Evolutionary conservation across 202 grass and related monocot genomes (phyloP).

Genomic region (Setaria italica): DNA sequence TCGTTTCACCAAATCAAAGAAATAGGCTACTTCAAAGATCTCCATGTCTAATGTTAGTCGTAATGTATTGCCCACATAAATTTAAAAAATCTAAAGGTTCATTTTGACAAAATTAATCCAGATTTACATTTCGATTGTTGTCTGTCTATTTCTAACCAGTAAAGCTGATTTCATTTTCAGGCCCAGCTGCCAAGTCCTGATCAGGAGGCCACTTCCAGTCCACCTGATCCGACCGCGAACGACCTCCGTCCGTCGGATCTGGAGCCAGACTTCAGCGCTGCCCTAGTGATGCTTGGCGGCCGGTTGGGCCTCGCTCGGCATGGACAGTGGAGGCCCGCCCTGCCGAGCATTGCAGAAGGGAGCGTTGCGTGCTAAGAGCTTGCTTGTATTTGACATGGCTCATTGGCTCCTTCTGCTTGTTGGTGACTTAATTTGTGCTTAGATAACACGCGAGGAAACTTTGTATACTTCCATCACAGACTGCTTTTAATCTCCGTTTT

Average conservation of each 20-base stretch:
- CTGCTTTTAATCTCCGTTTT: too few relatives aligned
- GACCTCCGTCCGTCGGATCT: neutral
- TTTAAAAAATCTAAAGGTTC: neutral
- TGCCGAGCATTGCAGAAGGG: constrained; percentile 57
- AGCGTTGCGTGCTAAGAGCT: neutral
- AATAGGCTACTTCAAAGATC: neutral
- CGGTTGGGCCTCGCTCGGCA: constrained; percentile 4
- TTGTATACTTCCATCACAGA: too few relatives aligned
- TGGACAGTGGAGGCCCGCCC: constrained; percentile 43
- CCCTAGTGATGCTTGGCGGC: constrained; percentile 7
- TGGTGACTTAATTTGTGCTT: too few relatives aligned
- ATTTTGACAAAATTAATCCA: neutral
- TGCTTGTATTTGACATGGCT: neutral
- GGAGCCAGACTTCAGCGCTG: neutral
- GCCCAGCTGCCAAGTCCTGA: neutral
- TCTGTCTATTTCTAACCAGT: neutral
- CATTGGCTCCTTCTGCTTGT: too few relatives aligned
- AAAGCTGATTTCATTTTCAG: neutral
- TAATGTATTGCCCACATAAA: too few relatives aligned
- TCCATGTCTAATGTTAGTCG: too few relatives aligned
- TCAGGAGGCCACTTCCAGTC: neutral
- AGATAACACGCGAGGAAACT: too few relatives aligned
- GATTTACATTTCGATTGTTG: too few relatives aligned
- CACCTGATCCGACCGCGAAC: neutral
- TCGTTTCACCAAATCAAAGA: neutral